Evolutionary conservation across 495 filamentous ascomycete genomes (phyloP), one percentile per base, ranked within the genome.

Genomic region (Aspergillus olivimuriae): DNA sequence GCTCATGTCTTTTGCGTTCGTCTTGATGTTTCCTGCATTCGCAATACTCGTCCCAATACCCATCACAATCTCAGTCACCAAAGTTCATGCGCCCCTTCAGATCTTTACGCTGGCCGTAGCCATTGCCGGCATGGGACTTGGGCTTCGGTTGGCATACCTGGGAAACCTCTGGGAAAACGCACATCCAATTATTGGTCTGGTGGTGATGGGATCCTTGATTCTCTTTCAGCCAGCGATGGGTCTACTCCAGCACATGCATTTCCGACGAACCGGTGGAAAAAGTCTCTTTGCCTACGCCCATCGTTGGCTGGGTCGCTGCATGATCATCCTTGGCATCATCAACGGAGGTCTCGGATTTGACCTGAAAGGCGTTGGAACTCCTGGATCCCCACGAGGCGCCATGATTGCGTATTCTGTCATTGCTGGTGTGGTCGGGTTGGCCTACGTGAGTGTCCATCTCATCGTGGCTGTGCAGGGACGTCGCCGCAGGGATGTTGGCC

Each of bases 221-320:
- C 59, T 73, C 4, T 50, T 86, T 24, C 84, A 88, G 61, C 82
- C 80, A 2, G 51, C 73, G 8, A 63, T 83, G 21, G 84, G 83
- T 24, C 56, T 72, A 8, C 10, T 81, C 1, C 84, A 88, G 50
- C 84, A 89, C 52, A 44, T 59, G 20, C 60, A 75, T 43, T 86
- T 62, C 50, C 33, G 66, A 15, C 69, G 70, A 43, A 55, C 65
- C 4, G 53, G 66, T n/a, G 38, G 45, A 5, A 76, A 77, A 4
- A 74, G 69, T 17, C 6, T 65, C 15, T 63, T 80, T 56, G 74
- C 70, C 20, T 55, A 75, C 21, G 59, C 90, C 19, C 89, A 95
- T 59, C 79, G 89, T 17, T 95, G 88, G 87, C 78, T 94, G 41
- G 89, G 89, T n/a, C 82, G 89, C 16, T 74, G 89, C 16, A 75